These are phyloP conservation scores for Mortierella sp. DNA, from an alignment of 371 early-diverging fungal genomes.

Conservation along the genomic window DNA sequence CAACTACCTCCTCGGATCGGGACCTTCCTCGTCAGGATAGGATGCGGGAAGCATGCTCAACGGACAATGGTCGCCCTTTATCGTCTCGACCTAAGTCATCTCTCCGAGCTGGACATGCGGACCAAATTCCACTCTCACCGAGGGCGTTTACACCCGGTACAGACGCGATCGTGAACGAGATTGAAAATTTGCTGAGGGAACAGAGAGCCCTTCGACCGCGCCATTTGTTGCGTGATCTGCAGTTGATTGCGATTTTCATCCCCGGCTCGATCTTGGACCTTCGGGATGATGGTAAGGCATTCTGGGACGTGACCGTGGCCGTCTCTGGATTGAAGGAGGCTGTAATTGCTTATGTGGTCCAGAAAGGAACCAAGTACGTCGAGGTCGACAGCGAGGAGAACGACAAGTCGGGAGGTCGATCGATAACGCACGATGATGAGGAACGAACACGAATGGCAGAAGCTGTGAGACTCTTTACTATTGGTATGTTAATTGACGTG, in stretches of 20 bases:
- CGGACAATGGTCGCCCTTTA: not conserved
- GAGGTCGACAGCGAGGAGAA: conserved; percentile 37
- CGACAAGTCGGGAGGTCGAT: conserved; percentile 18
- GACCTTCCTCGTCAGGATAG: too few relatives aligned
- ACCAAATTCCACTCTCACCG: conserved; percentile 16
- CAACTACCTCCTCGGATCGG: too few relatives aligned
- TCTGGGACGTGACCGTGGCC: conserved; percentile 58
- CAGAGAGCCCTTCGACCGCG: conserved; percentile 40
- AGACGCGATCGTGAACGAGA: conserved; percentile 59
- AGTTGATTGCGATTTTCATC: conserved; percentile 56
- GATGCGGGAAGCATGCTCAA: not conserved
- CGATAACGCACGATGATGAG: conserved; percentile 43
- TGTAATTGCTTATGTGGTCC: conserved; percentile 53
- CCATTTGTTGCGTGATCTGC: conserved; percentile 56
- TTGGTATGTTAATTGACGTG: conserved; percentile 46
- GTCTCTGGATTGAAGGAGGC: conserved; percentile 56
- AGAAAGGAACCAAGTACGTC: conserved; percentile 39
- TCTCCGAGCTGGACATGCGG: not conserved
- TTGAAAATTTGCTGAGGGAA: conserved; percentile 53
- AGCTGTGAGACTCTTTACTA: conserved; percentile 58
- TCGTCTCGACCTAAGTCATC: conserved; percentile 2
- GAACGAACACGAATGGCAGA: conserved; percentile 51
- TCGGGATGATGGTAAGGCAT: conserved; percentile 59
- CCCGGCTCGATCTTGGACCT: conserved; percentile 56
- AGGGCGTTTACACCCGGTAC: conserved; percentile 54